phyloP scores from a whole-genome alignment of 331 rosid genomes.

The Dryas integrifolia region DNA sequence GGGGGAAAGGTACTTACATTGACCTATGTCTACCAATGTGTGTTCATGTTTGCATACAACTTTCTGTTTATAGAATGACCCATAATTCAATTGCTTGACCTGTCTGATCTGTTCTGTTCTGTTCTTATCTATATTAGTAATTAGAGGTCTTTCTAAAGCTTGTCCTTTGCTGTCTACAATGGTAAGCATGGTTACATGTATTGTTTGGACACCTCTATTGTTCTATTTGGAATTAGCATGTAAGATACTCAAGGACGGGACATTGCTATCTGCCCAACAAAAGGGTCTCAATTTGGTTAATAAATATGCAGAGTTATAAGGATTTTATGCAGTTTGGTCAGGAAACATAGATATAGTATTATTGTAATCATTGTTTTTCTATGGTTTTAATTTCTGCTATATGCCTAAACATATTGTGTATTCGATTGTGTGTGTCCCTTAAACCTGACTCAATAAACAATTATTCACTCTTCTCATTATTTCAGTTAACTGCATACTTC shows the following conservation, averaged over 20 bases:
- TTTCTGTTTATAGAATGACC: background rate
- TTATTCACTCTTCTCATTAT: conserved; percentile 12
- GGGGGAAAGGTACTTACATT: conserved; percentile 58
- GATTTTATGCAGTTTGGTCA: background rate
- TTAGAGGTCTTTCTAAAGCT: background rate
- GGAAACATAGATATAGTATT: background rate
- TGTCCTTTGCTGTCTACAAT: background rate
- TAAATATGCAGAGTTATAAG: background rate
- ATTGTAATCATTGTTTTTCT: background rate
- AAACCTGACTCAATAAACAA: background rate
- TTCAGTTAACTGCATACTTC: conserved; percentile 69
- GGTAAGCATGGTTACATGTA: background rate
- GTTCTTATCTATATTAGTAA: background rate
- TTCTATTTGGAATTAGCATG: background rate
- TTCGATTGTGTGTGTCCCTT: background rate
- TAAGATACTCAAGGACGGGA: background rate
- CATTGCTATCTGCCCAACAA: background rate
- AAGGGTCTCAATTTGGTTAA: background rate
- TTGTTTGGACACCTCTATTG: background rate
- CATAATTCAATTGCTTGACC: background rate
- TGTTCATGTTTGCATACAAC: no score
- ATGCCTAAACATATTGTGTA: background rate
- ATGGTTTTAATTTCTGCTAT: background rate
- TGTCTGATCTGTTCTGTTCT: background rate
- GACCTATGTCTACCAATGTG: background rate